Base-by-base conservation (phyloP, 805 yeast species). In the Jamesozyma lodderae region DNA sequence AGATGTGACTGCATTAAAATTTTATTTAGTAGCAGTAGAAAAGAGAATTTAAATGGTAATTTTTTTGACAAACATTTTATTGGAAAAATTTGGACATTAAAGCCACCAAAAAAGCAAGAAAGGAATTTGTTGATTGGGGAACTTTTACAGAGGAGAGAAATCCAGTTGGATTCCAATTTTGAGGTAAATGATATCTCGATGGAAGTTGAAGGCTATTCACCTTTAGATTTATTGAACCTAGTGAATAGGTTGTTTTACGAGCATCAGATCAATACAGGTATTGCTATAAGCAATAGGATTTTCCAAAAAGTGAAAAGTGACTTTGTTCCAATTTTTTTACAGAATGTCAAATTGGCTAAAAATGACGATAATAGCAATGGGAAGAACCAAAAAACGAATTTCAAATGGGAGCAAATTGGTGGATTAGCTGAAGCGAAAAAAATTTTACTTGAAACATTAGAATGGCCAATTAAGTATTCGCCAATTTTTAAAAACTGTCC, bases 391-490 rank as follows among this genome's bases (percentile, higher is more conserved):
- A 52, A 55, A 10, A 9, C 16, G 21, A 24, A 25, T 14, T 74
- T 78, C 0, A 71, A 72, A 33, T 90, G 98, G 98, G 51, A 68
- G 2, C 95, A 87, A 48, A 85, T 90, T 46, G 98, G 97, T 6
- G 98, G 96, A 0, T 64, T 90, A 38, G 63, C 63, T 15, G 81
- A 77, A 13, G 92, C 94, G 1, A 90, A 90, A 53, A 67, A 72
- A 8, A 66, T 85, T 0, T 62, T 90, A 8, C 59, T 86, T 36
- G 97, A 90, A 55, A 92, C 97, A 0, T 63, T 90, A 24, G 97
- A 92, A 53, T 90, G 96, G 96, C 98, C 98, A 2, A 85, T 95
- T 1, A 86, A 80, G 51, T 90, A 90, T 55, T 94, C 95, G 0
- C 96, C 96, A 5, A 85, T 90, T n/a, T 90, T 92, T 61, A 79